Base-by-base conservation (phyloP, 2,329 filamentous ascomycete genomes). In the Hirsutella rhossiliensis region DNA sequence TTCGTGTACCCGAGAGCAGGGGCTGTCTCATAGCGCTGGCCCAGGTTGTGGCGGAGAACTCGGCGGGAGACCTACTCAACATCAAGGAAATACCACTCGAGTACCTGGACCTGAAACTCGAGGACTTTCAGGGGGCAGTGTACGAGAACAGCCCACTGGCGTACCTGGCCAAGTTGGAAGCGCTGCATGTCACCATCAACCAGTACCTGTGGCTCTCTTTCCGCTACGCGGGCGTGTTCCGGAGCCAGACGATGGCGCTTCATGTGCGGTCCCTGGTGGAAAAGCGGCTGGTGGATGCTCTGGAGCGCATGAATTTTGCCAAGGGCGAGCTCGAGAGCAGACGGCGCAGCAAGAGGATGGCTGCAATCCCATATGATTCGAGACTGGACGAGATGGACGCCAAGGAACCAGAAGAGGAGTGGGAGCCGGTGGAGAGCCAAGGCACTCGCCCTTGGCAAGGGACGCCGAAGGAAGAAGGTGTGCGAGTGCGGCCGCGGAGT, bases 181-280 rank as follows among this genome's bases (percentile, higher is more conserved):
- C 67, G 3, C 71, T 98, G 15, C 92, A 98, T 65, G 85, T 86
- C 54, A 72, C 78, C 27, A 68, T 98, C 32, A 87, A 90, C 38
- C 67, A 89, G 40, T 98, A 97, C 58, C 72, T 94, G 2, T 98
- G 92, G 92, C 71, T 98, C 15, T 90, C 85, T 53, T 97, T 90
- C 62, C 82, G 90, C 7, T 94, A 90, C 61, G 72, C 79, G 4
- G 85, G 86, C 41, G 73, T 94, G 42, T 94, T 96, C 61, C 75
- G 69, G 6, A 85, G 82, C 50, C 78, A 90, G 53, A 69, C 69
- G 1, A 69, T 95, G 38, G 88, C 87, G 1, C 82, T 85, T 50
- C 80, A 95, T 57, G 78, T 87, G 41, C 94, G 95, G 57, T 62
- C 66, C 7, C 60, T 94, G 41, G 80, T 89, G 2, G 89, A 96